Evolutionary conservation across 306 rosid species (phyloP), one percentile per base, ranked within the genome.

Genomic region (Medicago arabica): DNA sequence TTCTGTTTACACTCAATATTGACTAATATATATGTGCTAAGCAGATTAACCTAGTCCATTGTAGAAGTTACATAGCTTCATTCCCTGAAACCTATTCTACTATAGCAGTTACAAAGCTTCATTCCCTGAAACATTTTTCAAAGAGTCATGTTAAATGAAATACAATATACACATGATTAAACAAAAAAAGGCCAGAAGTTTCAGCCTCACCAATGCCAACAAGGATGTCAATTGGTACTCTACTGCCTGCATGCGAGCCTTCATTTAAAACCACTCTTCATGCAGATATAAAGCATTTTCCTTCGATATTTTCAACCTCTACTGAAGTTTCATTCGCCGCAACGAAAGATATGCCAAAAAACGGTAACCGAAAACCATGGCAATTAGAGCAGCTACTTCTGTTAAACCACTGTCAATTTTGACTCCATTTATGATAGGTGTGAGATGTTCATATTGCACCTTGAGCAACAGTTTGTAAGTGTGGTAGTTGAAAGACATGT

Each of bases 291-390:
- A 71, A 46, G 43, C 19, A 58, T 17, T 71, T 16, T 62, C 10
- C 11, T 31, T 69, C 50, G 63, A 66, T 23, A 8, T 2, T 66
- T 50, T 64, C 54, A 76, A 64, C 69, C 46, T 61, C 87, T 74
- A 41, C 63, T 77, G 85, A 71, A 90, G 93, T 75, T 86, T 90
- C 96, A 90, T 95, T 78, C 89, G 65, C 60, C 94, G 66, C 85
- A 95, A 71, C 28, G 97, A 95, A 70, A 95, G 81, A 79, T 95
- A 95, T 2, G 99, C 99, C 91, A 95, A 74, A 41, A 92, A 67
- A 55, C 99, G 97, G 86, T 95, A 95, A 8, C 97, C 97, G 16
- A 95, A 92, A 85, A 89, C 89, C 99, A 95, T 95, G 87, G 86
- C 96, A 34, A 92, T 80, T 13, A 95, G 81, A 62, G 93, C 91